Base-by-base conservation (phyloP, 2,329 filamentous ascomycete species). In the Aureobasidium namibiae region DNA sequence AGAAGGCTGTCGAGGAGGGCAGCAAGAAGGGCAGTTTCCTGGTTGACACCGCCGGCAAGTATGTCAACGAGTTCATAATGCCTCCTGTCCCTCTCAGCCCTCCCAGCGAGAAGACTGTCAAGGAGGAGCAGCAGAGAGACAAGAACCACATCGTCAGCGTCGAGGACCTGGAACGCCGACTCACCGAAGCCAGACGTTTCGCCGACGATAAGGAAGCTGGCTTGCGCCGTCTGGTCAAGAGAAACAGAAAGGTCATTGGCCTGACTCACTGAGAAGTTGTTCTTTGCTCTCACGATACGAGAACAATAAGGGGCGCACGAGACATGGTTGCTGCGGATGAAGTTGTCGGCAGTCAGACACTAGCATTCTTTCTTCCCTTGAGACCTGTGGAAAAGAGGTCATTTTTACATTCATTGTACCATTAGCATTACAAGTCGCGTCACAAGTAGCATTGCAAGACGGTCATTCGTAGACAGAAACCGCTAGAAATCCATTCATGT, bases 1-100 rank as follows among this genome's bases (percentile, higher is more conserved):
- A 72, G 63, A 68, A 70, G 61, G 70, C 71, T 68, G 70, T 71
- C n/a, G 68, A 71, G 48, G 70, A 73, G 53, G 69, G 69, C 2
- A 65, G 60, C 34, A 71, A 71, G 65, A 72, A 72, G 60, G 69
- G 69, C 3, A 68, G 67, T 9, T 72, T 72, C 53, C 48, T 72
- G n/a, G 70, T 72, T 9, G 70, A 72, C 42, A 70, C 71, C 57
- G 70, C 69, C 49, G 67, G 66, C 58, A 66, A 65, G 63, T 73
- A 72, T 62, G 68, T 73, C 59, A 69, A 73, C 45, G 70, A 71
- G 61, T 73, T 72, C 50, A 69, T 73, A 11, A 70, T 73, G 68
- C 70, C 70, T 44, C 39, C 59, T 21, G 42, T 56, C 4, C 49
- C 49, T 33, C 52, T 24, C 11, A 46, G 23, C 13, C 53, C 36